Evolutionary conservation across 2,329 filamentous ascomycete genomes (phyloP), one percentile per base, ranked within the genome.

Genomic region (Ophiocordyceps camponoti-floridani): DNA sequence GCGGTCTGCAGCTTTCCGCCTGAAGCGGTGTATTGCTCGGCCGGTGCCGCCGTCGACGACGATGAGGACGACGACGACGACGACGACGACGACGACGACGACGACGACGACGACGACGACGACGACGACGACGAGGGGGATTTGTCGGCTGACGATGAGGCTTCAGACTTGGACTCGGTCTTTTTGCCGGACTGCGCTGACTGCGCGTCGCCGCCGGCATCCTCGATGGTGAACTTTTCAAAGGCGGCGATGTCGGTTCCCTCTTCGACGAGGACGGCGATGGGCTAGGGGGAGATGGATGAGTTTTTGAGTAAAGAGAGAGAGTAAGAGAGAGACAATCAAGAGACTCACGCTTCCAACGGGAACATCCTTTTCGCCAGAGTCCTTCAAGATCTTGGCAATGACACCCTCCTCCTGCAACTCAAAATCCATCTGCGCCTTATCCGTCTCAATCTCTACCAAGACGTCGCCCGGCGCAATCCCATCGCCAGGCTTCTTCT

Each of bases 381-480:
- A 81, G 41, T 94, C 84, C 70, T 87, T 91, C 59, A 98, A 72
- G 51, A 96, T 75, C 75, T 94, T 94, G 58, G 91, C 89, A 54
- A 98, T 74, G 48, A 94, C 76, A 71, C 89, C 91, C 62, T 96
- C 91, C 59, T 98, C 91, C 68, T 98, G 91, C 68, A 94, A 96
- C 68, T 98, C 91, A 63, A 98, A 96, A 72, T 98, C 91, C 91
- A 98, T 98, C 72, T 96, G 91, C 52, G 91, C 91, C 76, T 98
- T 98, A 69, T 98, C 91, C 56, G 91, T 98, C 76, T 98, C 91
- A 58, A 96, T 94, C 73, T 94, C 88, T 54, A 94, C 88, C 54
- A 98, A 70, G 42, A 98, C 91, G 62, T 98, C 91, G 62, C 91
- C 91, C 44, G 93, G 88, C 47, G 77, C 70, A 63, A 98, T 80